A percentile compares a stretch with the other conserved stretches of the same genome.
Conservation (phyloP, 441 rosid species). For the Pelargonium fulgidum region DNA sequence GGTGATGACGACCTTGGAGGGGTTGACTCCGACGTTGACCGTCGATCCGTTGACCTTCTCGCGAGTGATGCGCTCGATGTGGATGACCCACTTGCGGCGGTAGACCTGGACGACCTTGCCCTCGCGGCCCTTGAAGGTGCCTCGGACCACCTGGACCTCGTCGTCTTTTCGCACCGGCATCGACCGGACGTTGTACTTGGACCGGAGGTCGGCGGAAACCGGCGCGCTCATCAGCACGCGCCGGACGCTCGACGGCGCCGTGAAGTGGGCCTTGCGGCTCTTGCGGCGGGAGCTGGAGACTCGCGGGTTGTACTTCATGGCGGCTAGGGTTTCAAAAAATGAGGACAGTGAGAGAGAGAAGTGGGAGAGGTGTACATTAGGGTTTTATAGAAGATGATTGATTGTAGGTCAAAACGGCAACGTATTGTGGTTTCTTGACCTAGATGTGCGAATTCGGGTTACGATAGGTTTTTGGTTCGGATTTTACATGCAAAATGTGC, state of each 20-base stretch:
- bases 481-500: no score
- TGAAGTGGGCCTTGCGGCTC: slow-evolving; percentile 78
- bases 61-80: slow-evolving; percentile 72
- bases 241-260: slow-evolving; percentile 63
- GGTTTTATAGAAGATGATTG: no score
- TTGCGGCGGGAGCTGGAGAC: slow-evolving; percentile 72
- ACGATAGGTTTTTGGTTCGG: no score
- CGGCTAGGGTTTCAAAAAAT: slow-evolving; percentile 11
- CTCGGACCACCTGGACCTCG: slow-evolving; percentile 72
- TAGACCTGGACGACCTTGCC: slow-evolving; percentile 80
- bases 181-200: slow-evolving; percentile 71
- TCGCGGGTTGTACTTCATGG: slow-evolving; percentile 74
- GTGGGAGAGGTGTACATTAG: no score
- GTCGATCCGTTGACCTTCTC: slow-evolving; percentile 83
- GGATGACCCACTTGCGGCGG: slow-evolving; percentile 82
- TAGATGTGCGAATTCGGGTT: no score
- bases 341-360: no score
- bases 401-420: no score
- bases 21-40: slow-evolving; percentile 67
- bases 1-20: slow-evolving; percentile 68
- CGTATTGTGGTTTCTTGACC: no score
- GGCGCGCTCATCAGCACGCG: slow-evolving; percentile 72
- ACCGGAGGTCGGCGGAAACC: slow-evolving; percentile 57
- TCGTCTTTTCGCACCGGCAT: slow-evolving; percentile 81
- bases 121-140: slow-evolving; percentile 72